Evolutionary conservation across 495 filamentous ascomycete genomes (phyloP), one percentile per base, ranked within the genome.

Genomic region (Penicillium roqueforti): DNA sequence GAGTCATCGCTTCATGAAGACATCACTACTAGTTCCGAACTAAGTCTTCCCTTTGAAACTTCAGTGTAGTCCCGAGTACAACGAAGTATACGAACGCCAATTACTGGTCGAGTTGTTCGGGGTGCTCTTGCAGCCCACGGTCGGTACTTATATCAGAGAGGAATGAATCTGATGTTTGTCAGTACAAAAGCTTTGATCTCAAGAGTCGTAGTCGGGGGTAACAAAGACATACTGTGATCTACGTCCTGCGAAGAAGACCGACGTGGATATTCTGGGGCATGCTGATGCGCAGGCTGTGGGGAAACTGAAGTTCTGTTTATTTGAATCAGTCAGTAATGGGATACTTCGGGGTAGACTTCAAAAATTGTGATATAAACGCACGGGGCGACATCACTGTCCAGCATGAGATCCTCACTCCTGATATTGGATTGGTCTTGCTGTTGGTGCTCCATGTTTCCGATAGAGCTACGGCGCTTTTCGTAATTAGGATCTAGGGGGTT

Each of bases 261-360:
- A n/a, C n/a, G n/a, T n/a, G n/a, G n/a, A n/a, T n/a, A n/a, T n/a
- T n/a, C n/a, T n/a, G n/a, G n/a, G n/a, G n/a, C 64, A 31, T 67
- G 61, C 13, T 65, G 59, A 10, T 67, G 64, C 0, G 64, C 64
- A 3, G 65, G 61, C 31, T 67, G 61, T 4, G 59, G 51, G 31
- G 61, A 67, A 49, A 53, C 58, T 0, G 59, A 51, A n/a, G 64
- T 60, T n/a, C 64, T 67, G 23, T 20, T 10, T 8, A 41, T 16
- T 18, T 6, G 8, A 14, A 43, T 19, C 23, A 2, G 8, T 42
- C n/a, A 44, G 23, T 29, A 14, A 26, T 38, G 28, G n/a, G 19
- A 38, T 23, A 16, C 40, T 34, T 20, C 22, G 1, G 6, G 14
- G 16, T n/a, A 11, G 11, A 14, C 28, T 14, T 20, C 8, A 3